Evolutionary conservation across 2,329 filamentous ascomycete species (phyloP).

Genomic region (Apiospora sp.): DNA sequence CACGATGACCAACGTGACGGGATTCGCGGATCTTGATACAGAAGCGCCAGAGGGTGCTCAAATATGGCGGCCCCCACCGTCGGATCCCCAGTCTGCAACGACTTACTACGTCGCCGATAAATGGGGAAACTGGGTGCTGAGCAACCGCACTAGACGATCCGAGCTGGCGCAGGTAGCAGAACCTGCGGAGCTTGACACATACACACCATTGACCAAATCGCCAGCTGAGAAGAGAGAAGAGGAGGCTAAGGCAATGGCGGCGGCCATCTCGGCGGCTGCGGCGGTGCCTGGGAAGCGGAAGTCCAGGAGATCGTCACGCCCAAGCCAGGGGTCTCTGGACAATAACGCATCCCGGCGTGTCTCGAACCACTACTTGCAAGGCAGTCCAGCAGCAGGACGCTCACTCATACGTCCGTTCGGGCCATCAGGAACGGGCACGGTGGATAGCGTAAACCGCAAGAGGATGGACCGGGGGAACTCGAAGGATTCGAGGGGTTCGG

Average conservation of each 20-base stretch:
- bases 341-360: slow-evolving; percentile 36
- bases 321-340: slow-evolving; percentile 30
- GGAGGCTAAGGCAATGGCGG: slow-evolving; percentile 36
- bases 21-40: slow-evolving; percentile 43
- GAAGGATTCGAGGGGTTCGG: slow-evolving; percentile 43
- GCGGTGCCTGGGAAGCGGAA: slow-evolving; percentile 34
- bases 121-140: slow-evolving; percentile 62
- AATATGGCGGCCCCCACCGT: slow-evolving; percentile 59
- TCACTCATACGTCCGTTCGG: slow-evolving; percentile 4
- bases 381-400: slow-evolving; percentile 30
- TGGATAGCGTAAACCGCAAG: slow-evolving; percentile 30
- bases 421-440: not conserved
- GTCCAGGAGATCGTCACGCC: slow-evolving; percentile 44
- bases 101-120: slow-evolving; percentile 60
- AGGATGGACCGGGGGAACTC: slow-evolving; percentile 39
- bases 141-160: slow-evolving; percentile 44
- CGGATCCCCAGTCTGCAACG: slow-evolving; percentile 53
- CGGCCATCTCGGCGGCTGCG: slow-evolving; percentile 35
- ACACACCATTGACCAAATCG: slow-evolving; percentile 42
- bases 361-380: slow-evolving; percentile 50
- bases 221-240: slow-evolving; percentile 40
- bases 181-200: slow-evolving; percentile 39
- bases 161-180: slow-evolving; percentile 32
- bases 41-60: slow-evolving; percentile 47
- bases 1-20: slow-evolving; percentile 43